phyloP scores from a whole-genome alignment of 2,329 filamentous ascomycete genomes.

The Pseudocercospora fijiensis region DNA sequence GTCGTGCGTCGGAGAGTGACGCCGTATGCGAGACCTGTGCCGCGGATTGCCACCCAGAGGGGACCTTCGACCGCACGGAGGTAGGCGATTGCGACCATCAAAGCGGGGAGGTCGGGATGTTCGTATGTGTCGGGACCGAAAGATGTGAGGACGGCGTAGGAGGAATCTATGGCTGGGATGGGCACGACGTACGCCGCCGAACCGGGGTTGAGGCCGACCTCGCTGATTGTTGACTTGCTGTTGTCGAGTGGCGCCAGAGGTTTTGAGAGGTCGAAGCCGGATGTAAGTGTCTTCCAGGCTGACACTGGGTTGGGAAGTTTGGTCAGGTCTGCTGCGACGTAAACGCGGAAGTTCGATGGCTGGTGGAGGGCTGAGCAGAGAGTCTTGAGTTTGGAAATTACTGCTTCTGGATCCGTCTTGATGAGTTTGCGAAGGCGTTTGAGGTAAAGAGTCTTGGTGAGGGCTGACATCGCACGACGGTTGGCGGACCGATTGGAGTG shows the following conservation, averaged over 20 bases:
- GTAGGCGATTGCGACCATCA: conserved; percentile 86
- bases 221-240: conserved; percentile 68
- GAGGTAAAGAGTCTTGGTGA: conserved; percentile 85
- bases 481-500: conserved; percentile 77
- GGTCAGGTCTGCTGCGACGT: conserved; percentile 77
- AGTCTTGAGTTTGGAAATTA: conserved; percentile 74
- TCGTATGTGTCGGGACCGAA: conserved; percentile 72
- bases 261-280: conserved; percentile 52
- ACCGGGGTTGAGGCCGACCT: conserved; percentile 72
- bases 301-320: conserved; percentile 73
- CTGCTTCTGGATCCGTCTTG: conserved; percentile 69
- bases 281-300: conserved; percentile 69
- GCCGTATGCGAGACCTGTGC: conserved; percentile 90
- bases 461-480: conserved; percentile 71
- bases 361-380: conserved; percentile 75
- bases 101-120: conserved; percentile 75
- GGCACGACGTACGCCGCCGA: conserved; percentile 76
- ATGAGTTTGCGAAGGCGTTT: conserved; percentile 81
- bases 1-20: conserved; percentile 74
- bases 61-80: conserved; percentile 92
- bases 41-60: conserved; percentile 88
- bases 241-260: conserved; percentile 69
- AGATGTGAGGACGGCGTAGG: conserved; percentile 75
- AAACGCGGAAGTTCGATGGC: conserved; percentile 79
- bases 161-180: conserved; percentile 89